Evolutionary conservation across 495 filamentous ascomycete genomes (phyloP), one percentile per base, ranked within the genome.

Genomic region (Penicillium pancosmium): DNA sequence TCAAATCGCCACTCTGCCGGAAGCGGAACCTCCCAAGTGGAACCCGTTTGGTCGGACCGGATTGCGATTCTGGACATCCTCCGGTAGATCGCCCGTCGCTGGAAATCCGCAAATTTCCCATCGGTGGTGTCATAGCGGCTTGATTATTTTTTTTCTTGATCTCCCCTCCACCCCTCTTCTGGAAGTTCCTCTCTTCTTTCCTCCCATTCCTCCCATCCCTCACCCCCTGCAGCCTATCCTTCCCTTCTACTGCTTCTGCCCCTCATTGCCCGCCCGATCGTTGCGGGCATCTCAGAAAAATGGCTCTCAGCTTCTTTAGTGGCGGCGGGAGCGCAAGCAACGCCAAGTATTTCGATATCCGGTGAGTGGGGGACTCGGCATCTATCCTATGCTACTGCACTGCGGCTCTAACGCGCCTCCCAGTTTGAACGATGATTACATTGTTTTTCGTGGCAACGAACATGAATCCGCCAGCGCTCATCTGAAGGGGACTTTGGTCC

Each of bases 341-440:
- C 61, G 80, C 80, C 63, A 83, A 82, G 62, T 82, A 79, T 54
- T 83, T 84, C 61, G 80, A 84, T 67, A 82, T 83, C 64, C 76
- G 81, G 81, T 84, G 61, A 65, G 71, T 72, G 60, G 63, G 27
- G 33, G 50, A 12, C 9, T 6, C 44, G 44, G 34, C 38, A 43
- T 34, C 35, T 44, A 31, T n/a, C 1, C 7, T 18, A 52, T 27
- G 12, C 15, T 13, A 18, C 33, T 50, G 21, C 23, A 7, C 15
- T 35, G 33, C 18, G 21, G 13, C 54, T 48, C 61, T 62, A 41
- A 64, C 56, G 15, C 41, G 8, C 7, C 15, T 21, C 27, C 23
- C 63, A 95, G 91, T 19, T 82, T 92, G 55, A 89, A 93, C 19
- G 84, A 90, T 58, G 87, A 91, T 59, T 87, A 92, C 41, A 81